These are phyloP conservation scores for Ophiostoma perfectum DNA, from an alignment of 2,329 filamentous ascomycete species.

Conservation along the genomic window DNA sequence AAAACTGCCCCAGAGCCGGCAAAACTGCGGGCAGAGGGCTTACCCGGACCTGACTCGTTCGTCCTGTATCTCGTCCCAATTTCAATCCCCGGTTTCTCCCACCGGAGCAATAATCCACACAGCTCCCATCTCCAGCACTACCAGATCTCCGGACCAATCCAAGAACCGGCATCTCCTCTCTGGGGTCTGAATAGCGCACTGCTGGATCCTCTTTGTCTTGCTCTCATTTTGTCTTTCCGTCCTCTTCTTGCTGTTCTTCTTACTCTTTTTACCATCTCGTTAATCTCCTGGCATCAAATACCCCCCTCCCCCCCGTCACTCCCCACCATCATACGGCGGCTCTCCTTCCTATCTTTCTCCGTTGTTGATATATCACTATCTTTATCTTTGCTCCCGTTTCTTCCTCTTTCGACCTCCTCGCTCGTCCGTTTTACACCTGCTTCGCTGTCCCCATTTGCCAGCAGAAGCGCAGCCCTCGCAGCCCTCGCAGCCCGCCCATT, in stretches of 20 bases:
- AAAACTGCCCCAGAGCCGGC: background rate
- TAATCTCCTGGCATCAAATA: constrained; percentile 1
- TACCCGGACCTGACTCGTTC: constrained; percentile 17
- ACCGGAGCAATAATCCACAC: background rate
- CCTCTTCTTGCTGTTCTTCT: background rate
- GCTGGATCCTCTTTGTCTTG: background rate
- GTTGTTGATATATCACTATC: constrained; percentile 23
- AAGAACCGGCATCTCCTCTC: constrained; percentile 19
- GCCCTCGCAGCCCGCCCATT: background rate
- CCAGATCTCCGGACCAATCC: constrained; percentile 21
- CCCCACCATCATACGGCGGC: constrained; percentile 12
- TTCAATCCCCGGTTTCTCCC: constrained; percentile 21
- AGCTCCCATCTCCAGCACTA: background rate
- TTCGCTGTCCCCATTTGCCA: constrained; percentile 4
- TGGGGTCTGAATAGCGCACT: background rate
- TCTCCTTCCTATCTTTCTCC: constrained; percentile 19
- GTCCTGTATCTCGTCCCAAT: background rate
- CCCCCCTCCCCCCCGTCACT: constrained; percentile 16
- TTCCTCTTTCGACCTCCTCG: constrained; percentile 12
- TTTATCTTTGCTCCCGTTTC: constrained; percentile 1
- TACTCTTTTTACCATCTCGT: background rate
- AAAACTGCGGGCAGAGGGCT: constrained; percentile 1
- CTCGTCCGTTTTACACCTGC: constrained; percentile 3
- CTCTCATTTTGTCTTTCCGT: constrained; percentile 4
- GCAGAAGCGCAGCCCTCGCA: constrained; percentile 12